phyloP scores from a whole-genome alignment of 1,284 basidiomycete species.

The Apiotrichum laibachii region DNA sequence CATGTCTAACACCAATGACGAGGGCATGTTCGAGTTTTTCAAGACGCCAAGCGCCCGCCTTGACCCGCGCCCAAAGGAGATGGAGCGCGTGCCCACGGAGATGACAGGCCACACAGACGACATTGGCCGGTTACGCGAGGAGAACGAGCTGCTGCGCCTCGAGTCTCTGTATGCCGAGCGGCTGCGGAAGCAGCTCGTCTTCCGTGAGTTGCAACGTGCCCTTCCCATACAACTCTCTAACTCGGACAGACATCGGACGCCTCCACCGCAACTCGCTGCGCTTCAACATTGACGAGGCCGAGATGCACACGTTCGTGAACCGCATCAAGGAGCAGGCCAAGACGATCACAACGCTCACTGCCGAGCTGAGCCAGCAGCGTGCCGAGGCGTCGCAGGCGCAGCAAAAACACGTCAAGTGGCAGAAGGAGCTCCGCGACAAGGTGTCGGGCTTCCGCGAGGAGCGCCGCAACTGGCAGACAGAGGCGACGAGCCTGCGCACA shows the following conservation, averaged over 20 bases:
- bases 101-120: slow-evolving; percentile 9
- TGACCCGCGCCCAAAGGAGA: slow-evolving; percentile 9
- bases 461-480: slow-evolving; percentile 38
- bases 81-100: slow-evolving; percentile 6
- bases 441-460: slow-evolving; percentile 41
- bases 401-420: slow-evolving; percentile 46
- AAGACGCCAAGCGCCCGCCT: slow-evolving; percentile 13
- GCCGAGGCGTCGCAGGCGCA: slow-evolving; percentile 40
- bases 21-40: slow-evolving; percentile 31
- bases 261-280: slow-evolving; percentile 41
- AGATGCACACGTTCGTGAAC: slow-evolving; percentile 47
- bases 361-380: slow-evolving; percentile 36
- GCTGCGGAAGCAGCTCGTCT: slow-evolving; percentile 38
- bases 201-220: slow-evolving; percentile 32
- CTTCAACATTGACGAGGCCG: slow-evolving; percentile 46
- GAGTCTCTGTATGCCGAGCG: slow-evolving; percentile 37
- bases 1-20: slow-evolving; percentile 35
- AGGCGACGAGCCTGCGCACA: slow-evolving; percentile 32
- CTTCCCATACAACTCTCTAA: slow-evolving; percentile 6
- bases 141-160: slow-evolving; percentile 41
- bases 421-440: slow-evolving; percentile 42
- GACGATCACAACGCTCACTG: slow-evolving; percentile 35
- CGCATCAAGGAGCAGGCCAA: slow-evolving; percentile 44
- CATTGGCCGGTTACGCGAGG: slow-evolving; percentile 17
- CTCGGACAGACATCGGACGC: slow-evolving; percentile 37